Conservation (phyloP, 1,284 basidiomycete genomes). For the Ustilago loliicola region DNA sequence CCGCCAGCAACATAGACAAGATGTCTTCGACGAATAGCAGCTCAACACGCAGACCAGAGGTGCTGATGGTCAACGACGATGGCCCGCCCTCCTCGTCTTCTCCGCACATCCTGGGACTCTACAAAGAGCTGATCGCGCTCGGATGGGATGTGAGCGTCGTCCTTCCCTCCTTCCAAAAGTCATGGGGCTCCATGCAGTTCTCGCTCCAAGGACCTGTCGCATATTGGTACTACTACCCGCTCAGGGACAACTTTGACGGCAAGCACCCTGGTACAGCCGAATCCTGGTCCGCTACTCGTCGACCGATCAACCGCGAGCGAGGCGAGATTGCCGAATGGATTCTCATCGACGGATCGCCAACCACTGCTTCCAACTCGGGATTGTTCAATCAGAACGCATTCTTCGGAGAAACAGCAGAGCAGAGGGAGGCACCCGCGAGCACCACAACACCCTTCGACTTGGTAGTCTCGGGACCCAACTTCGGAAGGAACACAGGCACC, state of each 20-base stretch:
- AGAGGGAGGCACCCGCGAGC: conserved; percentile 23
- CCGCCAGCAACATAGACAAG: not conserved
- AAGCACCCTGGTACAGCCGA: conserved; percentile 42
- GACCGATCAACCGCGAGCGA: conserved; percentile 50
- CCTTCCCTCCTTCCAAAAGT: conserved; percentile 63
- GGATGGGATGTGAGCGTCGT: conserved; percentile 68
- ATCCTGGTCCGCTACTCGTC: conserved; percentile 61
- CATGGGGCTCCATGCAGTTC: conserved; percentile 66
- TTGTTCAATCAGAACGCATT: conserved; percentile 60
- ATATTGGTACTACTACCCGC: conserved; percentile 70
- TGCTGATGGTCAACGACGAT: conserved; percentile 68
- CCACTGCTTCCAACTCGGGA: conserved; percentile 66
- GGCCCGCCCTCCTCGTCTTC: conserved; percentile 64
- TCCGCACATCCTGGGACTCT: conserved; percentile 66
- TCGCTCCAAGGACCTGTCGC: conserved; percentile 51
- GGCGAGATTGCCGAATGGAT: conserved; percentile 68
- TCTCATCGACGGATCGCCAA: conserved; percentile 66
- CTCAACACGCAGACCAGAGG: conserved; percentile 24
- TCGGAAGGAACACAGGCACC: conserved; percentile 67
- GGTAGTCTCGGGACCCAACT: conserved; percentile 69
- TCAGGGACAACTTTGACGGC: conserved; percentile 57
- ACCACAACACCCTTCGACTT: conserved; percentile 54
- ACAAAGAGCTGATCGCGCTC: conserved; percentile 44
- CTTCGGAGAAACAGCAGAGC: conserved; percentile 30
- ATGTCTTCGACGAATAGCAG: conserved; percentile 11